A percentile compares a stretch with the other conserved stretches of the same genome.
Evolutionary conservation across 169 alveolate species (phyloP).

Genomic region (Prorocentrum cordatum): DNA sequence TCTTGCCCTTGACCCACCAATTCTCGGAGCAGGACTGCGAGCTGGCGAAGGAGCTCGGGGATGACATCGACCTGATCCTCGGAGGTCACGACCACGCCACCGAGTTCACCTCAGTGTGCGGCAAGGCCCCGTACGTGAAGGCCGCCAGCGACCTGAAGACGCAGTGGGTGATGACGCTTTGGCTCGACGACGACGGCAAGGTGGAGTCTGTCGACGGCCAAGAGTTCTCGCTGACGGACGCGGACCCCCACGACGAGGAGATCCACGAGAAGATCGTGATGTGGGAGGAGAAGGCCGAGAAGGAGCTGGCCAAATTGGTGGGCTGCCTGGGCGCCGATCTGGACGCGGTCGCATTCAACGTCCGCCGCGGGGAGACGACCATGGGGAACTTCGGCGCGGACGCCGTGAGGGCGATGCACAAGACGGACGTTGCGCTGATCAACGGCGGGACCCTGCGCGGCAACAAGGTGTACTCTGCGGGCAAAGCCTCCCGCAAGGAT

Average conservation of each 20-base stretch:
- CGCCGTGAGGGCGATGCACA: conserved; percentile 38
- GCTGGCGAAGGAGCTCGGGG: not conserved
- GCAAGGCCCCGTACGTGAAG: conserved; percentile 36
- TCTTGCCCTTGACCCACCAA: conserved; percentile 37
- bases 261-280: conserved; percentile 19
- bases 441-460: conserved; percentile 51
- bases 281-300: conserved; percentile 17
- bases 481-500: not conserved
- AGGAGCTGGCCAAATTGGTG: conserved; percentile 1
- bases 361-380: conserved; percentile 24
- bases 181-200: not conserved
- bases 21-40: conserved; percentile 18
- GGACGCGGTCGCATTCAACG: not conserved
- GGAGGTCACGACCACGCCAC: conserved; percentile 43
- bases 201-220: conserved; percentile 36
- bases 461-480: not conserved
- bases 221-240: conserved; percentile 4
- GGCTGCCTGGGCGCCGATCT: conserved; percentile 7
- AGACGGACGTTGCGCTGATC: conserved; percentile 22
- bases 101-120: conserved; percentile 10
- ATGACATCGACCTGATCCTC: conserved; percentile 1
- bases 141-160: conserved; percentile 34
- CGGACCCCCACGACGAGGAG: not conserved
- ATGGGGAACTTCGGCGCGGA: conserved; percentile 10
- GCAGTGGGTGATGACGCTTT: conserved; percentile 44